Base-by-base conservation (phyloP, 192 early-diverging fungal species). In the Umbelopsis sp. region DNA sequence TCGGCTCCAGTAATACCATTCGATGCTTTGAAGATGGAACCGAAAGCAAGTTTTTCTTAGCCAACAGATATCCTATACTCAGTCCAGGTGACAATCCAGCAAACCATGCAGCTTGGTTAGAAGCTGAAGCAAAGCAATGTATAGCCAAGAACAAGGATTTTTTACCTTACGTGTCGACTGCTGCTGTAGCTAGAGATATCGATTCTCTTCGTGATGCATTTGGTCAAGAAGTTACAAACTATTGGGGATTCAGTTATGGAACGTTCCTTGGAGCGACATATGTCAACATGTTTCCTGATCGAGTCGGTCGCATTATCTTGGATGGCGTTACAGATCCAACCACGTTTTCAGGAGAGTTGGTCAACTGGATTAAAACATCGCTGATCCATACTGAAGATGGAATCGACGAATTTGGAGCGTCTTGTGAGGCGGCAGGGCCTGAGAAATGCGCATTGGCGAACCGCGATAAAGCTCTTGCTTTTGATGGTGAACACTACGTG, bases 231-330 rank as follows among this genome's bases (percentile, higher is more conserved):
- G 24, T 76, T 36, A 59, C 77, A n/a, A 71, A 83, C 52, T 85
- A 79, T 51, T 81, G 53, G 53, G 84, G 84, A 0, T 76, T 81
- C 59, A 77, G 72, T 21, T 85, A 85, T 66, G 81, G 83, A 17
- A 74, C 83, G 16, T 66, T 77, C 29, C 70, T 85, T 8, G 84
- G 84, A 20, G 72, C 69, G 6, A 81, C 79, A 3, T 83, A 80
- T 65, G 69, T 73, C 51, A 85, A 85, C 74, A 85, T 85, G 84
- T 85, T 83, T 59, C 84, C 84, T 41, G 70, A 85, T n/a, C 65
- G 53, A 34, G 77, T 81, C 4, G 81, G 80, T 14, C 73, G 75
- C 25, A 53, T 85, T 12, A 70, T 85, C 22, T 70, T 85, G 21
- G 84, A 85, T 50, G 84, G 84, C 29, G 77, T 83, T 14, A 75